phyloP scores from a whole-genome alignment of 805 yeast species.

The Schizosaccharomyces pombe region ASM294v3 CU329670.1:2912001-2912500 shows the following conservation, averaged over 20 bases:
- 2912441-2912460: too few relatives aligned
- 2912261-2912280: background rate
- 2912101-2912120: background rate
- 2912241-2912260: background rate
- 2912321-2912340: background rate
- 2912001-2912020: background rate
- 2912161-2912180: background rate
- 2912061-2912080: background rate
- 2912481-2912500: too few relatives aligned
- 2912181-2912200: background rate
- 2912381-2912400: too few relatives aligned
- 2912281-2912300: background rate
- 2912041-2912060: background rate
- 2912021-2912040: background rate
- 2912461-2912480: too few relatives aligned
- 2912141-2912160: background rate
- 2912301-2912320: background rate
- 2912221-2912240: background rate
- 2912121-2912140: background rate
- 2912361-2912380: background rate
- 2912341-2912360: background rate
- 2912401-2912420: too few relatives aligned
- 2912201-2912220: background rate
- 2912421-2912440: too few relatives aligned
- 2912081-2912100: background rate